phyloP scores from a whole-genome alignment of 768 basidiomycete species.

The Porpolomopsis calyptriformis region DNA sequence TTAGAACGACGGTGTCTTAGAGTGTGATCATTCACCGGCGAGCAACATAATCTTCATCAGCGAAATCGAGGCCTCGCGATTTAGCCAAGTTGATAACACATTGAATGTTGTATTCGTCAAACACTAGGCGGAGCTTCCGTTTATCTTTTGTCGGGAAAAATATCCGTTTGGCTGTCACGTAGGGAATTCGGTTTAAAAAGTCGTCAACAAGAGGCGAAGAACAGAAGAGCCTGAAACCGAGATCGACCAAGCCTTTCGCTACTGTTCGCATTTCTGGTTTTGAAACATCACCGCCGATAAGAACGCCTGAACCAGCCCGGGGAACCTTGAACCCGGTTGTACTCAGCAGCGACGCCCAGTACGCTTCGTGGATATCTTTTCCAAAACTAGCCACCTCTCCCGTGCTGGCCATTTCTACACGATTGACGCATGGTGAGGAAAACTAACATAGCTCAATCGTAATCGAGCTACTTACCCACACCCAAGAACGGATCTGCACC shows the following conservation, averaged over 20 bases:
- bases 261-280: conserved; percentile 81
- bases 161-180: conserved; percentile 77
- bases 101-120: conserved; percentile 89
- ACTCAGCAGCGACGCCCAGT: conserved; percentile 89
- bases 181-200: conserved; percentile 66
- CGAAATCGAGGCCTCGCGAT: conserved; percentile 58
- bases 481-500: conserved; percentile 97
- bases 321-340: conserved; percentile 96
- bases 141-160: conserved; percentile 97
- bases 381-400: conserved; percentile 98
- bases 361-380: conserved; percentile 86
- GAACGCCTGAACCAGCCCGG: conserved; percentile 69
- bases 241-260: conserved; percentile 66
- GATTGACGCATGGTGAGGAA: conserved; percentile 5
- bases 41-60: conserved; percentile 95
- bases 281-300: conserved; percentile 83
- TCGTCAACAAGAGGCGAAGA: conserved; percentile 72
- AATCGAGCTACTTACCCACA: conserved; percentile 60
- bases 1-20: conserved; percentile 4
- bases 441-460: not conserved
- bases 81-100: conserved; percentile 89
- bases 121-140: conserved; percentile 86
- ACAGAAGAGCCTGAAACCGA: conserved; percentile 95
- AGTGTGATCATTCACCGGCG: conserved; percentile 46
- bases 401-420: conserved; percentile 90